phyloP scores from a whole-genome alignment of 2,329 filamentous ascomycete genomes.

The Tympanopsis confertula region DNA sequence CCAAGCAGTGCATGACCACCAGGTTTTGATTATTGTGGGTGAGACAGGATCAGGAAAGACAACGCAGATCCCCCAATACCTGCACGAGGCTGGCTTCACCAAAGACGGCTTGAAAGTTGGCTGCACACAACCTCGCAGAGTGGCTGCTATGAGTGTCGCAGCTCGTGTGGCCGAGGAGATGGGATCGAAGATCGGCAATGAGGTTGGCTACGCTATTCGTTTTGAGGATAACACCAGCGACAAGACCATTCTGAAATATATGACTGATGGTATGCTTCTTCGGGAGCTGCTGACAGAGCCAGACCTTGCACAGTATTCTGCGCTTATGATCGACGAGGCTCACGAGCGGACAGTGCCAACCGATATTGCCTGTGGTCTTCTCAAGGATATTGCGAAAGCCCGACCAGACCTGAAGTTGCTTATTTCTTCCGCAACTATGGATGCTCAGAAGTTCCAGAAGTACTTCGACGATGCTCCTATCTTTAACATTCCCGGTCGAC shows the following conservation, averaged over 20 bases:
- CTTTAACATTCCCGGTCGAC: slow-evolving; percentile 83
- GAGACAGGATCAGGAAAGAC: slow-evolving; percentile 95
- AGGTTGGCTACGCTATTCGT: slow-evolving; percentile 88
- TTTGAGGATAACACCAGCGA: slow-evolving; percentile 89
- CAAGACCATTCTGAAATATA: slow-evolving; percentile 86
- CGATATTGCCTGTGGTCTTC: slow-evolving; percentile 75
- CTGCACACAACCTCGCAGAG: slow-evolving; percentile 86
- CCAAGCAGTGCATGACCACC: slow-evolving; percentile 72
- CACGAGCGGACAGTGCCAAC: slow-evolving; percentile 89
- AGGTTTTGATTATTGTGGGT: slow-evolving; percentile 82
- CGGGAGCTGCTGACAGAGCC: slow-evolving; percentile 85
- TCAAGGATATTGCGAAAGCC: slow-evolving; percentile 78
- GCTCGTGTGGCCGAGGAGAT: slow-evolving; percentile 90
- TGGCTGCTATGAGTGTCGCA: slow-evolving; percentile 96
- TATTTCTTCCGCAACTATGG: slow-evolving; percentile 89
- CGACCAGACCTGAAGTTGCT: slow-evolving; percentile 79
- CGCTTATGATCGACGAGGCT: slow-evolving; percentile 92
- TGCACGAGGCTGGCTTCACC: slow-evolving; percentile 83
- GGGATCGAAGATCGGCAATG: slow-evolving; percentile 76
- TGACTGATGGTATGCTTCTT: slow-evolving; percentile 93
- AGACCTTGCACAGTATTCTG: slow-evolving; percentile 69
- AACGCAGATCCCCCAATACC: slow-evolving; percentile 86
- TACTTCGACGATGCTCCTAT: slow-evolving; percentile 92
- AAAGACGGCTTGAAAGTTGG: slow-evolving; percentile 75
- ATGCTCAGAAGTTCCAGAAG: slow-evolving; percentile 79